Evolutionary conservation across 2,329 filamentous ascomycete genomes (phyloP), one percentile per base, ranked within the genome.

Genomic region (Ophiognomonia clavigignenti-juglandacearum): DNA sequence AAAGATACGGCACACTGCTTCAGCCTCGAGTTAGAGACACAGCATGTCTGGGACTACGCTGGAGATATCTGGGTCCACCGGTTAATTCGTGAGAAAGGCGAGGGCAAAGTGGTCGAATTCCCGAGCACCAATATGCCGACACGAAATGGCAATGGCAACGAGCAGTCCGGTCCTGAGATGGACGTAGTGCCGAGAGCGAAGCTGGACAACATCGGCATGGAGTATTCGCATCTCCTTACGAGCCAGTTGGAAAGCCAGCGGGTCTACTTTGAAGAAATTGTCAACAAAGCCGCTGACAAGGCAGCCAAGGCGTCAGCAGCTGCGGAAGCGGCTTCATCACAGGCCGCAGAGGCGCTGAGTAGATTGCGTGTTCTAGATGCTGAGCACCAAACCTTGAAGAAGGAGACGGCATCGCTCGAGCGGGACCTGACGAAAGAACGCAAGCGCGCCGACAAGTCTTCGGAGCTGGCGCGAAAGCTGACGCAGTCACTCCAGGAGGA

Each of bases 31-130:
- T 80, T 97, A 31, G 83, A 86, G 52, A 95, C 90, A 1, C 92
- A 98, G 64, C 86, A 96, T 57, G 91, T 98, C 1, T 98, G 93
- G 93, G 93, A 98, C 66, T 98, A 98, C 55, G 88, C 88, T 0
- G 90, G 88, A 4, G 93, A 98, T 61, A 87, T 86, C 60, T 98
- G 96, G 75, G 93, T 97, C 40, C 93, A 98, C 66, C 85, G 93
- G 9, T 80, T 97, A 43, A 95, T 98, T 47, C 86, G 95, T 55
- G 89, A 90, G 61, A 96, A 96, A 69, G 85, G 88, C 9, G 90
- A 96, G 63, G 88, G 88, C 20, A 96, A 96, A 64, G 77, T 96
- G 3, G 86, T 96, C 16, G 92, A 97, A 64, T 75, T 96, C n/a
- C 88, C 90, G 0, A 70, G 75, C 50, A 71, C 54, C 22, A 52